Base-by-base conservation (phyloP, 176 grass and related monocot genomes). In the Microstegium vimineum region DNA sequence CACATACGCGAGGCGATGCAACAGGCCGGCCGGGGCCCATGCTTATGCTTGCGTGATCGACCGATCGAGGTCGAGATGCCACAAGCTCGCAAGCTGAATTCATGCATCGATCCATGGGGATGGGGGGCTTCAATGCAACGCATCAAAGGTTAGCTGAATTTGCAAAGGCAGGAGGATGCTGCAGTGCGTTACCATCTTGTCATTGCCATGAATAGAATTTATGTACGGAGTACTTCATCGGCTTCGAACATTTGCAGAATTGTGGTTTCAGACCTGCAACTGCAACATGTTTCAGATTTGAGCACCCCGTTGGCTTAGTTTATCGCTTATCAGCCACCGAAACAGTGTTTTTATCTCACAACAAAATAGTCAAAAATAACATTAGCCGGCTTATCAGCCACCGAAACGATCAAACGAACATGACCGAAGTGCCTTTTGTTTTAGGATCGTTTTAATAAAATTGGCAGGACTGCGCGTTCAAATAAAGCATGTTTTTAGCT, bases 401-500 rank as follows among this genome's bases (percentile, higher is more conserved):
- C n/a, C n/a, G n/a, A n/a, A n/a, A n/a, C n/a, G n/a, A n/a, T n/a
- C n/a, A n/a, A n/a, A n/a, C n/a, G n/a, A n/a, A n/a, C n/a, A n/a
- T n/a, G n/a, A n/a, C n/a, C n/a, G n/a, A 66, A 79, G 30, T 79
- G 77, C 23, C 12, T 18, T 64, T 68, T n/a, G 14, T 28, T 27
- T 36, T 12, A 27, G 34, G 26, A 77, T 77, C 1, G 75, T 26
- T 37, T 32, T 43, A 0, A 26, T 40, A 22, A 81, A 56, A 62
- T 36, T 27, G 40, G 27, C 32, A 72, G 34, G 33, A 63, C 22
- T 18, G 78, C 56, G 33, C 34, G 42, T 89, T 70, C 54, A 89
- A 89, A 41, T n/a, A n/a, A n/a, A n/a, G 81, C 17, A 52, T 20
- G 17, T 20, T 20, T 52, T 81, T 45, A 77, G 77, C 33, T 81